Conservation (phyloP, 306 rosid species). For the Adenanthera pavonina region DNA sequence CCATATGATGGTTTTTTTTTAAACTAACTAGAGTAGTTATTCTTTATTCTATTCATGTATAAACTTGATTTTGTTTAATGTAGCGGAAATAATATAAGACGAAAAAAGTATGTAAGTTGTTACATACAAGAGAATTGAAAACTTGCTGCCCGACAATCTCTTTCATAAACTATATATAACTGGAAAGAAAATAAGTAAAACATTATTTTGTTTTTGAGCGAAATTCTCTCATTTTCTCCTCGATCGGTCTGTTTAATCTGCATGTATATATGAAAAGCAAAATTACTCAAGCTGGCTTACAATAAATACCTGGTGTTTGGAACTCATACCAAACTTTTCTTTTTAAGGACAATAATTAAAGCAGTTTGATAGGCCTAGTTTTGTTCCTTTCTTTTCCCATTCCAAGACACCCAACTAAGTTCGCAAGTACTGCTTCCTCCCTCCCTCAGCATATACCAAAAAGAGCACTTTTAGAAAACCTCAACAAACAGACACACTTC, state of each 20-base stretch:
- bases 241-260: too few species aligned
- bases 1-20: too few species aligned
- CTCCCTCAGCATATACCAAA: neutral
- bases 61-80: too few species aligned
- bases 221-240: neutral
- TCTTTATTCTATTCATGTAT: too few species aligned
- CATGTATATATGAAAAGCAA: neutral
- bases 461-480: neutral
- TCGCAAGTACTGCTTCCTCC: neutral
- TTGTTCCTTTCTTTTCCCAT: neutral
- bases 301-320: too few species aligned
- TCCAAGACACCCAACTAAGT: neutral
- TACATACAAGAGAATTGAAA: too few species aligned
- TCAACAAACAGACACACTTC: neutral
- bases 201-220: too few species aligned
- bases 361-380: neutral
- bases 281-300: neutral
- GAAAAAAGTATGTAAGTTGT: too few species aligned
- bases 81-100: too few species aligned
- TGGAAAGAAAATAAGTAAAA: neutral
- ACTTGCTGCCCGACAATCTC: too few species aligned
- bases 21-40: too few species aligned
- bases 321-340: neutral
- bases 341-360: neutral
- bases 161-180: too few species aligned